Evolutionary conservation across 176 grass and related monocot species (phyloP).

Genomic region (Zoysia pacifica): DNA sequence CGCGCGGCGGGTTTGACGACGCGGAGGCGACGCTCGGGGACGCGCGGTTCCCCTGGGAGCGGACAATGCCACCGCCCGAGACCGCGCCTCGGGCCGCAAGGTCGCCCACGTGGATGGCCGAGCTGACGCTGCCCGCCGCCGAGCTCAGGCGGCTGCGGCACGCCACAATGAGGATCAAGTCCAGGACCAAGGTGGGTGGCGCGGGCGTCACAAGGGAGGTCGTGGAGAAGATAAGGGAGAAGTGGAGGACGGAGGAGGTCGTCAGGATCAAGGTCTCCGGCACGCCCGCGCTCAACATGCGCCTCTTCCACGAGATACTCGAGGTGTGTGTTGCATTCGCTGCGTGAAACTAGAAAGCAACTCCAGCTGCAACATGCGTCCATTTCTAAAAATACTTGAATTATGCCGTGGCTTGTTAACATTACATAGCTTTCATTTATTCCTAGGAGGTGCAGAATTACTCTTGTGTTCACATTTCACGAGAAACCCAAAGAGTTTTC

Average conservation of each 20-base stretch:
- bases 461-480: background rate
- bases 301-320: conserved; percentile 82
- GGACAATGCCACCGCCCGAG: conserved; percentile 43
- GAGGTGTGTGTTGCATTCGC: conserved; percentile 45
- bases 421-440: background rate
- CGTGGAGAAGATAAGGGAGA: conserved; percentile 80
- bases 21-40: conserved; percentile 52
- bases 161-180: conserved; percentile 71
- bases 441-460: background rate
- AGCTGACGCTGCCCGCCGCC: conserved; percentile 73
- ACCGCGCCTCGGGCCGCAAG: conserved; percentile 40
- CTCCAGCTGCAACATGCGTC: no score
- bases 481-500: background rate
- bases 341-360: background rate
- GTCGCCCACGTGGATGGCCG: conserved; percentile 74
- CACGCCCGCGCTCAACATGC: conserved; percentile 90
- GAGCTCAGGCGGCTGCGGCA: conserved; percentile 85
- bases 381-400: background rate
- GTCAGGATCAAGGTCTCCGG: conserved; percentile 83
- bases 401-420: background rate
- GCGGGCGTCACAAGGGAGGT: conserved; percentile 74
- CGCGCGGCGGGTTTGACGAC: conserved; percentile 53
- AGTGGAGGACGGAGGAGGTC: conserved; percentile 83
- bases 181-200: conserved; percentile 74
- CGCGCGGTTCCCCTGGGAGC: conserved; percentile 90